Conservation (phyloP, 306 rosid genomes). For the Trichosanthes cucumerina region DNA sequence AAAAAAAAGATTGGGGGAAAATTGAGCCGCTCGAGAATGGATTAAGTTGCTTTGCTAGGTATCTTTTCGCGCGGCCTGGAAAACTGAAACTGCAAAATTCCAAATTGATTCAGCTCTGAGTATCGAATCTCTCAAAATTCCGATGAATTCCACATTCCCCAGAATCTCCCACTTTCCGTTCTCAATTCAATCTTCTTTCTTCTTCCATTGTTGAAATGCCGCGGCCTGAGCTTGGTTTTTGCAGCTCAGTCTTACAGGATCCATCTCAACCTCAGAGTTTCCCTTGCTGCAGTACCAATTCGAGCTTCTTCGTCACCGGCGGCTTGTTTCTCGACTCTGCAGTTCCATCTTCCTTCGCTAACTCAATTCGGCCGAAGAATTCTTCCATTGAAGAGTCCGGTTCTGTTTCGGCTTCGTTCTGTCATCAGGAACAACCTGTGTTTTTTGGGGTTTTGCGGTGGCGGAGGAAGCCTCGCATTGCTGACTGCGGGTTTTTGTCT, state of each 20-base stretch:
- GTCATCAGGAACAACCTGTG: slow-evolving; percentile 10
- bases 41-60: not conserved
- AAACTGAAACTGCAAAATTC: slow-evolving; percentile 10
- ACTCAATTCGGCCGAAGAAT: slow-evolving; percentile 25
- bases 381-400: slow-evolving; percentile 13
- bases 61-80: slow-evolving; percentile 18
- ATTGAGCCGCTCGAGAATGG: slow-evolving; percentile 1
- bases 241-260: not conserved
- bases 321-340: slow-evolving; percentile 70
- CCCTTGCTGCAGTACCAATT: slow-evolving; percentile 17
- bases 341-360: slow-evolving; percentile 36
- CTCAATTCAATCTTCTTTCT: not conserved
- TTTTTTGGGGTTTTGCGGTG: slow-evolving; percentile 14
- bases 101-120: slow-evolving; percentile 1
- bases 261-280: slow-evolving; percentile 16
- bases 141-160: not conserved
- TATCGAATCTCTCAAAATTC: not conserved
- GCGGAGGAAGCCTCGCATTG: slow-evolving; percentile 15
- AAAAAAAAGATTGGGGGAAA: not conserved
- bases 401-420: slow-evolving; percentile 13
- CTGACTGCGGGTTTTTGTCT: slow-evolving; percentile 41
- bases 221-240: slow-evolving; percentile 21
- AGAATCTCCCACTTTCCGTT: slow-evolving; percentile 5
- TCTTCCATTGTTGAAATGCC: slow-evolving; percentile 22
- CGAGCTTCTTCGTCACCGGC: slow-evolving; percentile 20